These are phyloP conservation scores for Amesomyces nigricolor DNA, from an alignment of 2,329 filamentous ascomycete species.

Conservation along the genomic window DNA sequence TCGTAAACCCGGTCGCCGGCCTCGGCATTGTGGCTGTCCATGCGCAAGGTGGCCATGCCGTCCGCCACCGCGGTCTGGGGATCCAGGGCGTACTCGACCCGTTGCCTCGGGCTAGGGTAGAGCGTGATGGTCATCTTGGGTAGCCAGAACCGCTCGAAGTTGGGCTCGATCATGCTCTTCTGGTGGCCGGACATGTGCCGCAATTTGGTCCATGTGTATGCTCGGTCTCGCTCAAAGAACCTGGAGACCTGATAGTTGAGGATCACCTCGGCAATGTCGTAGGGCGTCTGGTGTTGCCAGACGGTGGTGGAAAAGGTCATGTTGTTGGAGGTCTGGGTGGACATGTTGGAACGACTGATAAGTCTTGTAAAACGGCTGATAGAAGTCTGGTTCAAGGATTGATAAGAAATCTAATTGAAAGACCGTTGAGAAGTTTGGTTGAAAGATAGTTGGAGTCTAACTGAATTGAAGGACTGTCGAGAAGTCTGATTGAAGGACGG, in stretches of 20 bases:
- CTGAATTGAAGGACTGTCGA: too few relatives aligned
- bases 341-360: too few relatives aligned
- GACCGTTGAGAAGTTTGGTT: too few relatives aligned
- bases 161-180: conserved; percentile 3
- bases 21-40: neutral
- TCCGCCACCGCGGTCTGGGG: neutral
- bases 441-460: too few relatives aligned
- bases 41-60: neutral
- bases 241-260: neutral
- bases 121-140: conserved; percentile 8
- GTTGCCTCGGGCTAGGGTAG: neutral
- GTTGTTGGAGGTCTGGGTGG: too few relatives aligned
- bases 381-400: too few relatives aligned
- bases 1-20: neutral
- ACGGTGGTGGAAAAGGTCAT: too few relatives aligned
- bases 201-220: conserved; percentile 9
- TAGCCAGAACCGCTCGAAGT: conserved; percentile 5
- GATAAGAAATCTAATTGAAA: too few relatives aligned
- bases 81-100: neutral
- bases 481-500: too few relatives aligned
- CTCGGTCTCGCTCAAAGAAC: conserved; percentile 6
- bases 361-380: too few relatives aligned
- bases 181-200: conserved; percentile 3
- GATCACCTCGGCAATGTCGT: neutral
- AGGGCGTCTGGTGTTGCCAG: neutral